Conservation (phyloP, 2,329 filamentous ascomycete genomes). For the Emmonsiellopsis sp. region DNA sequence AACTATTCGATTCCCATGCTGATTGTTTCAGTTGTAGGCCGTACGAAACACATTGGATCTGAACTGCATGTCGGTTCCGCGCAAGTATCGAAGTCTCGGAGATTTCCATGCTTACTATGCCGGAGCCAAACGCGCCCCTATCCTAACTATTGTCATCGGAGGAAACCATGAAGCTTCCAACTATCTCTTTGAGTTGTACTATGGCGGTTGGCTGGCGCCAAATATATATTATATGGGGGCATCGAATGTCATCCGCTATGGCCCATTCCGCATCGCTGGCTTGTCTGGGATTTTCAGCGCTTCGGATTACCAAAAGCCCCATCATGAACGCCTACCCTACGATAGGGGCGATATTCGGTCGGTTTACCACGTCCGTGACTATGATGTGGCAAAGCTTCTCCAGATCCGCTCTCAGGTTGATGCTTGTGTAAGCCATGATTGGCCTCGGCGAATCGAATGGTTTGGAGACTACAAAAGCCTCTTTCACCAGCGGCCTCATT, state of each 20-base stretch:
- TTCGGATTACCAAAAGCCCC: slow-evolving; percentile 72
- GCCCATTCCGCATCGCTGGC: slow-evolving; percentile 75
- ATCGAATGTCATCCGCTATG: slow-evolving; percentile 78
- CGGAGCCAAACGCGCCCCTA: slow-evolving; percentile 66
- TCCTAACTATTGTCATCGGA: slow-evolving; percentile 81
- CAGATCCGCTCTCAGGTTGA: slow-evolving; percentile 76
- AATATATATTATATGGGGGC: slow-evolving; percentile 96
- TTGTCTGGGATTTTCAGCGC: slow-evolving; percentile 92
- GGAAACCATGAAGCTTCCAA: slow-evolving; percentile 94
- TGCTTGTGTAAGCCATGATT: slow-evolving; percentile 87
- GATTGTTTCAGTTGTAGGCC: slow-evolving; percentile 34
- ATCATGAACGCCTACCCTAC: slow-evolving; percentile 81
- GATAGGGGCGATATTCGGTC: slow-evolving; percentile 63
- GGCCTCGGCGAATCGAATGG: slow-evolving; percentile 76
- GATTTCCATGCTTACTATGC: slow-evolving; percentile 94
- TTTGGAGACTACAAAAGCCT: slow-evolving; percentile 61
- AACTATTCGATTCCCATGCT: background rate
- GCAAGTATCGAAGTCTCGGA: slow-evolving; percentile 76
- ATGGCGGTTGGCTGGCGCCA: slow-evolving; percentile 92
- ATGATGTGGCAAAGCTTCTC: slow-evolving; percentile 79
- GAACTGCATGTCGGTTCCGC: slow-evolving; percentile 77
- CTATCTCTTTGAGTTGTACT: slow-evolving; percentile 83
- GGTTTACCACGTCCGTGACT: slow-evolving; percentile 81
- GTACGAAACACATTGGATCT: slow-evolving; percentile 82
- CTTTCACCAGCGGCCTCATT: slow-evolving; percentile 64